These are phyloP conservation scores for Lactifluus volemus DNA, from an alignment of 768 basidiomycete genomes.

Conservation along the genomic window DNA sequence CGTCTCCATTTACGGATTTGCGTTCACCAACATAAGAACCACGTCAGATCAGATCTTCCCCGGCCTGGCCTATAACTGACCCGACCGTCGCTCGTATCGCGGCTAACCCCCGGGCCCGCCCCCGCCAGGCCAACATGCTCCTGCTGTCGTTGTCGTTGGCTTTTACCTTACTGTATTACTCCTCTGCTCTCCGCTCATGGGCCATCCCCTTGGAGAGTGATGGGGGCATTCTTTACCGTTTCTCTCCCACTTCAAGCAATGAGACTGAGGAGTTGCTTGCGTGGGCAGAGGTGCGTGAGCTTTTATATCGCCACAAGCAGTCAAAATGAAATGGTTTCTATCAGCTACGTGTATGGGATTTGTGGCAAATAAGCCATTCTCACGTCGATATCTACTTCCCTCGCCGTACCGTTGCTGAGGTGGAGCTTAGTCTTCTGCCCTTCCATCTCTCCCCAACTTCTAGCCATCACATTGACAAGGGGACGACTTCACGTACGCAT, in stretches of 20 bases:
- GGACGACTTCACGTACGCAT: constrained; percentile 30
- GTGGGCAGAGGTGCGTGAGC: constrained; percentile 14
- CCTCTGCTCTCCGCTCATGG: background rate
- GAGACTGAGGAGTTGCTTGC: constrained; percentile 6
- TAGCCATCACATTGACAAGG: constrained; percentile 20
- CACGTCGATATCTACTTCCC: constrained; percentile 46
- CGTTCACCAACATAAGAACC: too few relatives aligned
- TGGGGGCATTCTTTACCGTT: constrained; percentile 10
- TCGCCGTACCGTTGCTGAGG: constrained; percentile 16
- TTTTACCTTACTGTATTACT: background rate
- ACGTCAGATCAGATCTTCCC: background rate
- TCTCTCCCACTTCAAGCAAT: background rate
- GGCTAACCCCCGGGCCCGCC: too few relatives aligned
- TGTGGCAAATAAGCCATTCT: constrained; percentile 41
- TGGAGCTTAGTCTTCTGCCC: constrained; percentile 17
- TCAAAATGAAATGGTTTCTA: background rate
- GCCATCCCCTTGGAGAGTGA: background rate
- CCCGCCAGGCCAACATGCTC: background rate
- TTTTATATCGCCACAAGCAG: background rate
- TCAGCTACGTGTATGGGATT: constrained; percentile 38
- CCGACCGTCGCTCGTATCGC: background rate
- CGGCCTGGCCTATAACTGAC: background rate
- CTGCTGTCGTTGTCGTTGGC: background rate
- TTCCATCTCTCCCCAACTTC: constrained; percentile 5
- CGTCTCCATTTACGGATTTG: too few relatives aligned